Evolutionary conservation across 768 basidiomycete genomes (phyloP).

Genomic region (Collybia mongolica): DNA sequence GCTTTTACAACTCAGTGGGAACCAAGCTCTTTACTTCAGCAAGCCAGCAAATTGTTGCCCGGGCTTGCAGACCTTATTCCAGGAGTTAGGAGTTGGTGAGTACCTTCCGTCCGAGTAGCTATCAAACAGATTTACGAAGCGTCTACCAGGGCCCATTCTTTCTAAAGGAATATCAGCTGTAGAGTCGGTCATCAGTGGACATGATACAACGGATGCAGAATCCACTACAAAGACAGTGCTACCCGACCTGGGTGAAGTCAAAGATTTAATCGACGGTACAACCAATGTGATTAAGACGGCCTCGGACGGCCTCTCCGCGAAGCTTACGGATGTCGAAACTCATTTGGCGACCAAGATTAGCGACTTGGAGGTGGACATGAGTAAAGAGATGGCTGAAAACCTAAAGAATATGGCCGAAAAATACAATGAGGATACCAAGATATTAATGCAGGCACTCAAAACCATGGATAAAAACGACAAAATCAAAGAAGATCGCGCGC

Average conservation of each 20-base stretch:
- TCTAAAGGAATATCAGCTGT: conserved; percentile 1
- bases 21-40: neutral
- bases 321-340: too few relatives aligned
- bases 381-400: too few relatives aligned
- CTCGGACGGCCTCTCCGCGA: too few relatives aligned
- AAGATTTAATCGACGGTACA: too few relatives aligned
- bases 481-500: too few relatives aligned
- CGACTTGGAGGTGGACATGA: too few relatives aligned
- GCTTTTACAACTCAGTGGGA: neutral
- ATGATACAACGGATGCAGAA: neutral
- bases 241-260: neutral
- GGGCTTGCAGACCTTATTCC: neutral
- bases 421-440: too few relatives aligned
- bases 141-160: neutral
- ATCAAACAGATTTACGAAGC: neutral
- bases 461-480: too few relatives aligned
- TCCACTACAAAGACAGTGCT: neutral
- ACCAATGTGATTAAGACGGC: too few relatives aligned
- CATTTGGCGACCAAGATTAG: too few relatives aligned
- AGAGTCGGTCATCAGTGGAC: neutral
- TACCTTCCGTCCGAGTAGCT: neutral
- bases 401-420: too few relatives aligned
- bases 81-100: neutral
- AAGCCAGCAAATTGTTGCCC: neutral
- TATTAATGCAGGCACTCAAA: too few relatives aligned